Conservation (phyloP, 352 stramenopile genomes). For the Phytopythium chamaehyphon region DNA sequence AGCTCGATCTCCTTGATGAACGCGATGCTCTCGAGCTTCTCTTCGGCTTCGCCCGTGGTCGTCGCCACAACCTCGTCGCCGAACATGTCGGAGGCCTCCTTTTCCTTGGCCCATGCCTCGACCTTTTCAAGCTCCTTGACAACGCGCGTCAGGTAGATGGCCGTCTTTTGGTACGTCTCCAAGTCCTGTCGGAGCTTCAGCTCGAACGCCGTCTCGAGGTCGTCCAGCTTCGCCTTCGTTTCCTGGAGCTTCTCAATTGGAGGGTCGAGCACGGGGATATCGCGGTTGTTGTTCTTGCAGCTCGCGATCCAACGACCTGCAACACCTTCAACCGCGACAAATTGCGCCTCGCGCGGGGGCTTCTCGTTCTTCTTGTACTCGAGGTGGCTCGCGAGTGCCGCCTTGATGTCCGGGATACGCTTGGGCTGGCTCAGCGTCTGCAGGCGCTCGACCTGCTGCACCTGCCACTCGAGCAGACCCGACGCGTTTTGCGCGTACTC, state of each 20-base stretch:
- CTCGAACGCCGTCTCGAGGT: conserved; percentile 67
- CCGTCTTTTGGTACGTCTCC: conserved; percentile 81
- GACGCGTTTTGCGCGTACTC: conserved; percentile 76
- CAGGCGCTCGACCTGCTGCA: conserved; percentile 67
- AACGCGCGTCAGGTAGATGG: conserved; percentile 77
- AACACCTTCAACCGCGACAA: conserved; percentile 74
- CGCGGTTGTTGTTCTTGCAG: conserved; percentile 86
- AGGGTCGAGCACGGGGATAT: conserved; percentile 60
- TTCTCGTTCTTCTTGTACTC: conserved; percentile 90
- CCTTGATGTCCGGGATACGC: conserved; percentile 63
- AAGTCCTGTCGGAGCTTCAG: conserved; percentile 68
- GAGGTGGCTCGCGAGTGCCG: conserved; percentile 55
- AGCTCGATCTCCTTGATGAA: conserved; percentile 85
- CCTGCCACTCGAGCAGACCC: conserved; percentile 70
- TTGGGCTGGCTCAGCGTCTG: conserved; percentile 63
- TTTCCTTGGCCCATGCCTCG: conserved; percentile 77
- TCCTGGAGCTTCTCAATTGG: conserved; percentile 80
- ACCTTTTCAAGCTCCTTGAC: conserved; percentile 86
- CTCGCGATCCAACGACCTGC: conserved; percentile 79
- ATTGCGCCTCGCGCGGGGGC: conserved; percentile 73
- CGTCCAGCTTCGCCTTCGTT: conserved; percentile 63
- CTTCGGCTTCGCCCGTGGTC: conserved; percentile 64
- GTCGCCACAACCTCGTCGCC: conserved; percentile 49
- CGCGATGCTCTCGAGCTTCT: conserved; percentile 78
- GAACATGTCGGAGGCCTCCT: conserved; percentile 66